These are phyloP conservation scores for Plantago lanceolata DNA, from an alignment of 305 asterid species.

Conservation along the genomic window DNA sequence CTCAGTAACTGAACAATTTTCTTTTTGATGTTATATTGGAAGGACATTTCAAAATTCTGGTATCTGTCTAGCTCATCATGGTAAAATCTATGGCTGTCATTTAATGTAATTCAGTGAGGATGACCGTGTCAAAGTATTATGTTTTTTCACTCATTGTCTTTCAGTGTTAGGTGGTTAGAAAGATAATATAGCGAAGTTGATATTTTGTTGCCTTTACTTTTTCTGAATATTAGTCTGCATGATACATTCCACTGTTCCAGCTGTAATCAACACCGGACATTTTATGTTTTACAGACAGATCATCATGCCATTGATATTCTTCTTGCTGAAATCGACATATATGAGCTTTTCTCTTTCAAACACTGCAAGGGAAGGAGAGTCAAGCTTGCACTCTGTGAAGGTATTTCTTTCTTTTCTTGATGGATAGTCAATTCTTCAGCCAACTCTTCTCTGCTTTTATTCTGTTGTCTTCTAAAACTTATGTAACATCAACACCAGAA, in stretches of 20 bases:
- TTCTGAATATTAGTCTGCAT: background rate
- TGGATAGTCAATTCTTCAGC: background rate
- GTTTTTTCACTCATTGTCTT: background rate
- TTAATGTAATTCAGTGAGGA: too few species aligned
- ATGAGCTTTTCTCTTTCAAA: slow-evolving; percentile 91
- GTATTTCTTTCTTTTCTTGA: slow-evolving; percentile 32
- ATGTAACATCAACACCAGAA: slow-evolving; percentile 43
- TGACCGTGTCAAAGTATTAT: background rate
- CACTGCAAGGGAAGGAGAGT: slow-evolving; percentile 94
- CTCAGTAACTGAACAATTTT: too few species aligned
- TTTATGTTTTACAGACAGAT: slow-evolving; percentile 56
- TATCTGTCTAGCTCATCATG: background rate
- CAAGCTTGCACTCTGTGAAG: slow-evolving; percentile 96
- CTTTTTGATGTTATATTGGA: background rate
- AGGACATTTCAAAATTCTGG: background rate
- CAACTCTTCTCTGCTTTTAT: background rate
- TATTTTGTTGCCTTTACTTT: too few species aligned
- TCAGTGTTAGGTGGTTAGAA: background rate
- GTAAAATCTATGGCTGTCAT: background rate
- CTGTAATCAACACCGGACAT: background rate
- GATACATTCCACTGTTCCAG: too few species aligned
- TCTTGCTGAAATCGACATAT: slow-evolving; percentile 96
- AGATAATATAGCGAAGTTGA: background rate
- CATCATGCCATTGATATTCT: slow-evolving; percentile 89
- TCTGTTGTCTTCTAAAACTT: slow-evolving; percentile 19